Base-by-base conservation (phyloP, 768 basidiomycete species). In the Amanita rubescens region DNA sequence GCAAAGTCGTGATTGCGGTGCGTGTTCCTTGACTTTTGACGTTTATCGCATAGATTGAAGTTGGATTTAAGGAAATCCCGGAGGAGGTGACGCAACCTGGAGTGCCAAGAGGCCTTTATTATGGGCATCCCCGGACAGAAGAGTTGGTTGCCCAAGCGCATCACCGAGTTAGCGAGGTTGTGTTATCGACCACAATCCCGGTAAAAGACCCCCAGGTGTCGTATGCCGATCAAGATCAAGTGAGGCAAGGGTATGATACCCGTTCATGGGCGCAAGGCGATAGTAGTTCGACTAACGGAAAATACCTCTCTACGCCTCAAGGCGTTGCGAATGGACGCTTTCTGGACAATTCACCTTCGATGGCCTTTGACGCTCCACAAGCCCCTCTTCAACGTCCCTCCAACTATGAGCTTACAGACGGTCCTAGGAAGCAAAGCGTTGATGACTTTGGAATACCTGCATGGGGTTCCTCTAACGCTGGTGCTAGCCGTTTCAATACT, bases 71-170 rank as follows among this genome's bases (percentile, higher is more conserved):
- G 81, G 89, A 87, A 74, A 85, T 96, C 12, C 82, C 90, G 1
- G 80, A 90, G 55, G 85, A 88, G n/a, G 67, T 71, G 17, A 91
- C 90, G 0, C 81, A 84, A 49, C 91, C 92, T 15, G 94, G 94
- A 22, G 72, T 87, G 32, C 77, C 86, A 2, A 78, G 93, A 15
- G 75, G 79, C 11, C 74, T 84, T 56, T 97, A 94, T 63, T 73
- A 74, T 39, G 82, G 81, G 1, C 87, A 86, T 50, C 66, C 75
- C 43, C 81, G 75, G 58, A 84, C 84, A 0, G 79, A 83, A 44
- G 67, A 72, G 35, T 69, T 87, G 9, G 76, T 87, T 9, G 71
- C 71, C 3, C 88, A 93, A 58, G 85, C 87, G 5, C 69, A 78
- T 52, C 76, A 69, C 25, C 66, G 71, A n/a, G 70, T 87, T 30